Evolutionary conservation across 2,329 filamentous ascomycete species (phyloP).

Genomic region (Xylaria sp.): DNA sequence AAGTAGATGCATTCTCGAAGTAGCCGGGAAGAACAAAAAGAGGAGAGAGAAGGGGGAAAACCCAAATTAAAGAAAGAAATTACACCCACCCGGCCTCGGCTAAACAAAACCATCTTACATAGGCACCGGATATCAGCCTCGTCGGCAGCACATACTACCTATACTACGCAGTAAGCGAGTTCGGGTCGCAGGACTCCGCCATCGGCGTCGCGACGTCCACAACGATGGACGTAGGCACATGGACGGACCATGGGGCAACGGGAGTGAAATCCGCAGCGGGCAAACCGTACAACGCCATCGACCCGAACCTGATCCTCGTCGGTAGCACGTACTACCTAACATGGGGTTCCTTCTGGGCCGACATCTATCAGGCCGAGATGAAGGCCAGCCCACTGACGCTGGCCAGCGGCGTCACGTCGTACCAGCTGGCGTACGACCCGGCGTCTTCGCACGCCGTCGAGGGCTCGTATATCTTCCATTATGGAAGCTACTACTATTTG

Average conservation of each 20-base stretch:
- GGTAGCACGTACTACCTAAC: slow-evolving; percentile 60
- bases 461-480: slow-evolving; percentile 63
- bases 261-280: slow-evolving; percentile 59
- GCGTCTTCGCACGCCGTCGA: slow-evolving; percentile 62
- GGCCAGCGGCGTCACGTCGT: slow-evolving; percentile 55
- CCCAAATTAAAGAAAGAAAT: too few species aligned
- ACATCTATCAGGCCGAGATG: slow-evolving; percentile 67
- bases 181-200: slow-evolving; percentile 69
- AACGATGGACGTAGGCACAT: slow-evolving; percentile 64
- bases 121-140: slow-evolving; percentile 72
- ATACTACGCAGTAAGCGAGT: slow-evolving; percentile 74
- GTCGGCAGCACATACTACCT: slow-evolving; percentile 70
- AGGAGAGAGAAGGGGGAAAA: too few species aligned
- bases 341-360: slow-evolving; percentile 77
- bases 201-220: slow-evolving; percentile 65
- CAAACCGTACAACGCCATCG: slow-evolving; percentile 70
- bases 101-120: not conserved
- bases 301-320: slow-evolving; percentile 62
- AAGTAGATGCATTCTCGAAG: slow-evolving; percentile 29
- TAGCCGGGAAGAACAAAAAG: not conserved
- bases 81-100: too few species aligned
- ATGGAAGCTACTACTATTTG: slow-evolving; percentile 68
- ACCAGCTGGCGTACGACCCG: slow-evolving; percentile 64
- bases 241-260: slow-evolving; percentile 68
- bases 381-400: slow-evolving; percentile 60